Base-by-base conservation (phyloP, 192 early-diverging fungal species). In the Fimicolochytrium jonesii region DNA sequence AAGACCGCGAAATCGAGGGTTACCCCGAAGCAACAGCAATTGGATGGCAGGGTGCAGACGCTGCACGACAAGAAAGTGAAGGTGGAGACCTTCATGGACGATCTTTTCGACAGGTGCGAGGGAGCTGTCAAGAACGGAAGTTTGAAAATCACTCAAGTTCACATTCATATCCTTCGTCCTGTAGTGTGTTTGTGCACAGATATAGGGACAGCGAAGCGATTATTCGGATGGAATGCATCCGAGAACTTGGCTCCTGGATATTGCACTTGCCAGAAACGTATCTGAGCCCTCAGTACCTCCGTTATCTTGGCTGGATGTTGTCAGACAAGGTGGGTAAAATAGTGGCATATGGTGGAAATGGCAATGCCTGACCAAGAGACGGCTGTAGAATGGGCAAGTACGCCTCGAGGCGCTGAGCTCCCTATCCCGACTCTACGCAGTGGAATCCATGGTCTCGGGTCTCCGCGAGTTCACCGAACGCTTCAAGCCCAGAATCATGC, bases 221-320 rank as follows among this genome's bases (percentile, higher is more conserved):
- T 2, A 92, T 99, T 52, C 87, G 96, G 17, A 69, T 69, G 4
- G 94, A 96, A 47, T 95, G 93, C 57, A 71, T 96, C 1, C 73
- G 74, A 35, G 89, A 90, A 37, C 76, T 99, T 13, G 88, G 92
- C 35, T 54, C 69, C 5, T 95, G 92, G 90, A 88, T 94, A 59
- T 60, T 43, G 5, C 70, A 69, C 20, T 84, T 83, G 65, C 89
- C 90, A 6, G 78, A 84, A 3, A 59, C 72, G 17, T 98, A 90
- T 56, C 61, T 95, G 29, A 84, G 88, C 22, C 78, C 88, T 6
- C 49, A 71, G 32, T 90, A 94, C 67, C 60, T 94, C 20, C 77
- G 90, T 30, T 94, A 94, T 56, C 39, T 93, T 1, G 94, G 93
- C 22, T 93, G 90, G 92, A 75, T 87, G 52, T 72, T 97, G 33